A percentile compares a stretch with the other conserved stretches of the same genome.
These are phyloP conservation scores for Globisporangium lucens DNA, from an alignment of 352 stramenopile genomes.

Conservation along the genomic window DNA sequence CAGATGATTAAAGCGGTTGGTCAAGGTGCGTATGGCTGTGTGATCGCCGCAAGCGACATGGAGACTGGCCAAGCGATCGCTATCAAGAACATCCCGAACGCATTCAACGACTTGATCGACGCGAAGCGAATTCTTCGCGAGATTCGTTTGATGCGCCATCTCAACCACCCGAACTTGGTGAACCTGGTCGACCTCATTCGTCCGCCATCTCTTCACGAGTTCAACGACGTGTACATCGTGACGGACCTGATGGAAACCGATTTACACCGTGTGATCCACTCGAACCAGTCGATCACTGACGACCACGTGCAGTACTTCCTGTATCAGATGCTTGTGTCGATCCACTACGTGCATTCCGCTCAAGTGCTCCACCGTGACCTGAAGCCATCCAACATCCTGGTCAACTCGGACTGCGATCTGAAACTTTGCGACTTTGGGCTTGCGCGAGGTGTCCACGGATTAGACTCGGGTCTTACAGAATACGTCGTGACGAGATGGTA, in stretches of 20 bases:
- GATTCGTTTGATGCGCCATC: conserved; percentile 85
- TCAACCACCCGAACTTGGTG: conserved; percentile 83
- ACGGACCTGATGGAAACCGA: conserved; percentile 81
- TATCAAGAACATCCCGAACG: conserved; percentile 96
- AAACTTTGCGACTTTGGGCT: conserved; percentile 82
- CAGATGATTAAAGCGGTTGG: conserved; percentile 89
- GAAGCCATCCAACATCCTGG: conserved; percentile 78
- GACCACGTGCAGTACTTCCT: conserved; percentile 80
- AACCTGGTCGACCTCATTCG: conserved; percentile 79
- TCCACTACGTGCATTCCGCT: conserved; percentile 79
- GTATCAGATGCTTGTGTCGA: conserved; percentile 76
- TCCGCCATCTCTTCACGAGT: conserved; percentile 79
- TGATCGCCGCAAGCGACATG: conserved; percentile 87
- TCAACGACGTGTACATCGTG: conserved; percentile 88
- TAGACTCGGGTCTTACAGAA: conserved; percentile 83
- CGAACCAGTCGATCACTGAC: conserved; percentile 78
- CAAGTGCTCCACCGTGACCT: conserved; percentile 76
- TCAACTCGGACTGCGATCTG: conserved; percentile 80
- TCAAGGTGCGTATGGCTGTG: conserved; percentile 90
- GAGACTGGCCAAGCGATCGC: conserved; percentile 88
- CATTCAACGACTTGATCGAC: conserved; percentile 88
- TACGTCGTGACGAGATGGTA: conserved; percentile 93
- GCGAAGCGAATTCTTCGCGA: conserved; percentile 86
- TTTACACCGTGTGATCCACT: conserved; percentile 76
- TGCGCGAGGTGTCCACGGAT: conserved; percentile 64